phyloP scores from a whole-genome alignment of 441 rosid species.

The Populus hybrid region DNA sequence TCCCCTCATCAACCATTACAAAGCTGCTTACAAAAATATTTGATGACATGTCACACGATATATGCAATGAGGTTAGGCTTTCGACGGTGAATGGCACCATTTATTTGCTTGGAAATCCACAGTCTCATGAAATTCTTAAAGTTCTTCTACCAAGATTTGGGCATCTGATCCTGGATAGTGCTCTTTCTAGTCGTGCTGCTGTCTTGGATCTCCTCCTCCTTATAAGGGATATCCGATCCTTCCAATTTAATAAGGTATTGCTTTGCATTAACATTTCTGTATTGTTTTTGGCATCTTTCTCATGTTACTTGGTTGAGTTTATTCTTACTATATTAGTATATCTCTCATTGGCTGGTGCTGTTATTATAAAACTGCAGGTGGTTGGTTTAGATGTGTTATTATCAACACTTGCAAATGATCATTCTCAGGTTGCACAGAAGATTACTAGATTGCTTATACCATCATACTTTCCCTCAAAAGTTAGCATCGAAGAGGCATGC shows the following conservation, averaged over 20 bases:
- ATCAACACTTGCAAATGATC: conserved; percentile 66
- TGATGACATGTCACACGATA: conserved; percentile 73
- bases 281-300: background rate
- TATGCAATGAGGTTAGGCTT: conserved; percentile 79
- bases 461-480: conserved; percentile 80
- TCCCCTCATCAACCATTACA: conserved; percentile 79
- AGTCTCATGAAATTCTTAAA: conserved; percentile 86
- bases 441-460: conserved; percentile 76
- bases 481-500: conserved; percentile 74
- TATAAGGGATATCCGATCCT: conserved; percentile 56
- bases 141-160: conserved; percentile 82
- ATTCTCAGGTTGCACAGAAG: conserved; percentile 70
- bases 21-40: conserved; percentile 60
- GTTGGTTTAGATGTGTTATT: conserved; percentile 64
- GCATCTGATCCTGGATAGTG: conserved; percentile 64
- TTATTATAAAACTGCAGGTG: conserved; percentile 48
- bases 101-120: conserved; percentile 88
- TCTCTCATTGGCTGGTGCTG: conserved; percentile 19
- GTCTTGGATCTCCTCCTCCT: conserved; percentile 77
- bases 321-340: conserved; percentile 6
- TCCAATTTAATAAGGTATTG: conserved; percentile 87
- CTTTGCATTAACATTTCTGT: conserved; percentile 9
- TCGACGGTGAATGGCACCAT: conserved; percentile 77
- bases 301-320: conserved; percentile 10
- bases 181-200: conserved; percentile 60